Evolutionary conservation across 2,329 filamentous ascomycete genomes (phyloP).

Genomic region (Colletotrichum trifolii): DNA sequence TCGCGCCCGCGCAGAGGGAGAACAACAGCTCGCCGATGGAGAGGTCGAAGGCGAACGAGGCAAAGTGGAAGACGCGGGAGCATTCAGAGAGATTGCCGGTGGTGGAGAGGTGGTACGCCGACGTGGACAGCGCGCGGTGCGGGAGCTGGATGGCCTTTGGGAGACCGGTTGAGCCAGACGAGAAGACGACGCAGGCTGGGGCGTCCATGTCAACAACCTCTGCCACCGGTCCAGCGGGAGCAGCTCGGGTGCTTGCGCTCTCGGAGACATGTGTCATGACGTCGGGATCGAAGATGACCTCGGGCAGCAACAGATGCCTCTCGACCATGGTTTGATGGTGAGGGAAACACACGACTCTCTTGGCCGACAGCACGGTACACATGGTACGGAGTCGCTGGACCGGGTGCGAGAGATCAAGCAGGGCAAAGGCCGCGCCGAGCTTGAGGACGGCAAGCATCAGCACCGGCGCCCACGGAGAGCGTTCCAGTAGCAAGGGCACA

Average conservation of each 20-base stretch:
- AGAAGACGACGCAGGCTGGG: conserved; percentile 63
- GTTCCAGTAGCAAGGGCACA: conserved; percentile 4
- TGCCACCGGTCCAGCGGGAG: background rate
- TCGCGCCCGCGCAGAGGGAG: conserved; percentile 49
- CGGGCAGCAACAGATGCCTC: too few species aligned
- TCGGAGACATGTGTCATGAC: background rate
- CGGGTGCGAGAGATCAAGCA: conserved; percentile 19
- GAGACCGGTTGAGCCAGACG: conserved; percentile 71
- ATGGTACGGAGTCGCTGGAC: background rate
- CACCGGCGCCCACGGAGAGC: conserved; percentile 14
- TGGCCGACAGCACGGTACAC: background rate
- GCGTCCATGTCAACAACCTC: background rate
- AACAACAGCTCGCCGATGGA: conserved; percentile 48
- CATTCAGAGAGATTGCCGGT: background rate
- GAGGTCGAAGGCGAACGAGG: conserved; percentile 52
- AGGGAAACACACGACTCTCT: too few species aligned
- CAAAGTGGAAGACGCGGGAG: conserved; percentile 48
- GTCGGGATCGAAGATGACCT: too few species aligned
- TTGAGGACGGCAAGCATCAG: conserved; percentile 27
- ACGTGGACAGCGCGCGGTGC: conserved; percentile 57
- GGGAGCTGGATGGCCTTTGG: conserved; percentile 70
- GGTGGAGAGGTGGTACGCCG: conserved; percentile 29
- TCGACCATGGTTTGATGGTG: too few species aligned
- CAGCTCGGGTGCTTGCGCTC: background rate
- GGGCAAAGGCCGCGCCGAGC: conserved; percentile 11